These are phyloP conservation scores for Aspergillus luchuensis DNA, from an alignment of 2,329 filamentous ascomycete species.

Conservation along the genomic window DNA sequence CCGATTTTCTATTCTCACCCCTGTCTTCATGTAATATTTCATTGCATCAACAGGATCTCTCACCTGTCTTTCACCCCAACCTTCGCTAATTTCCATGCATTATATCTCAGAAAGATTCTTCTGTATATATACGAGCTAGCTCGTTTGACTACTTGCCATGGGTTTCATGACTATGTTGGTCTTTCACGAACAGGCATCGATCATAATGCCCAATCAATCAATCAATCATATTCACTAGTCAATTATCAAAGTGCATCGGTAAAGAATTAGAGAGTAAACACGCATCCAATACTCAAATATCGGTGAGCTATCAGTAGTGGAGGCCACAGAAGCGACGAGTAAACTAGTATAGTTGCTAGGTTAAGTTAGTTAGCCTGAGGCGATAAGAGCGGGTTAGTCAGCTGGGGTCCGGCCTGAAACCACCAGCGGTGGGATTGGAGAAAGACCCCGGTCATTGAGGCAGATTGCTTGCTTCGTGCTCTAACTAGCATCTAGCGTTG, in stretches of 20 bases:
- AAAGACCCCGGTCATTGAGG: constrained; percentile 13
- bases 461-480: constrained; percentile 9
- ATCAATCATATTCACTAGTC: not conserved
- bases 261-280: too few species aligned
- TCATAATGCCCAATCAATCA: not conserved
- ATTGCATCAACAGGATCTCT: not conserved
- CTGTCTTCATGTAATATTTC: not conserved
- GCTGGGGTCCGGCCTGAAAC: constrained; percentile 18
- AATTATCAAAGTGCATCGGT: not conserved
- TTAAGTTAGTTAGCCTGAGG: constrained; percentile 13
- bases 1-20: not conserved
- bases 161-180: not conserved
- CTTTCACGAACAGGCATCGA: not conserved
- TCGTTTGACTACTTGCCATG: not conserved
- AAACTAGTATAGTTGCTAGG: not conserved
- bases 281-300: too few species aligned
- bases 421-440: constrained; percentile 12
- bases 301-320: not conserved
- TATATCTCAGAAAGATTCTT: not conserved
- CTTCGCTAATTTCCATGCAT: not conserved
- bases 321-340: not conserved
- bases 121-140: not conserved
- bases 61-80: not conserved
- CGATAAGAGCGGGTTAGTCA: constrained; percentile 22
- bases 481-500: not conserved